Percentiles rank a stretch among this genome's conserved stretches.
These are phyloP conservation scores for Chlorociboria aeruginascens DNA, from an alignment of 495 filamentous ascomycete genomes.

Conservation along the genomic window DNA sequence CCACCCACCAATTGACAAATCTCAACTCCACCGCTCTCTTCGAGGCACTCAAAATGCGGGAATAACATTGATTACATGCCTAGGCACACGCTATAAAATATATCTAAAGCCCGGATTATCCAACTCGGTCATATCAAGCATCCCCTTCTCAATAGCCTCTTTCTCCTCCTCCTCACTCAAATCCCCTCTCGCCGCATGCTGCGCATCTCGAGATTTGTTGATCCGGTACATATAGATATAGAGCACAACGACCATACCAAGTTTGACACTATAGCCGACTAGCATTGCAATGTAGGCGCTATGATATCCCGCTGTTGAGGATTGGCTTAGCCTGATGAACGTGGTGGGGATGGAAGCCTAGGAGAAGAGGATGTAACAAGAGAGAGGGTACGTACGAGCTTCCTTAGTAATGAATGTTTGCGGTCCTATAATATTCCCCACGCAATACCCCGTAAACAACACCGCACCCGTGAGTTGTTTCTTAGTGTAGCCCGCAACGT, in stretches of 20 bases:
- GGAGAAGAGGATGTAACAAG: neutral
- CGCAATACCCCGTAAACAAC: constrained; percentile 16
- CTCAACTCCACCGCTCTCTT: too few species aligned
- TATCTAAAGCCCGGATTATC: constrained; percentile 16
- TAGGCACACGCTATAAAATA: neutral
- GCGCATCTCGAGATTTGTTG: constrained; percentile 32
- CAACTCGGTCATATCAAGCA: constrained; percentile 24
- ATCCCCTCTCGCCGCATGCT: constrained; percentile 37
- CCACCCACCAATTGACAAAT: too few species aligned
- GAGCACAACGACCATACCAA: constrained; percentile 47
- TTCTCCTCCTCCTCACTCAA: constrained; percentile 23
- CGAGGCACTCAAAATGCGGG: too few species aligned
- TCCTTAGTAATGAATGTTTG: constrained; percentile 12
- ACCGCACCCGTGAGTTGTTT: constrained; percentile 14
- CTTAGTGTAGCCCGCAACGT: constrained; percentile 19
- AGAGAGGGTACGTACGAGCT: constrained; percentile 35
- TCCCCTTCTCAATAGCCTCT: constrained; percentile 53
- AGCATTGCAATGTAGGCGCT: constrained; percentile 17
- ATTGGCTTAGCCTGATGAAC: constrained; percentile 4
- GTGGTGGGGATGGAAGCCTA: constrained; percentile 32
- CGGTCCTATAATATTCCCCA: constrained; percentile 17
- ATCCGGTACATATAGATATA: constrained; percentile 49
- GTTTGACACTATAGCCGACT: constrained; percentile 30
- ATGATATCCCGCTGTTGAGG: constrained; percentile 7
- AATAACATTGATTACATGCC: neutral